phyloP scores from a whole-genome alignment of 805 yeast species.

The Myxozyma kluyveri region DNA sequence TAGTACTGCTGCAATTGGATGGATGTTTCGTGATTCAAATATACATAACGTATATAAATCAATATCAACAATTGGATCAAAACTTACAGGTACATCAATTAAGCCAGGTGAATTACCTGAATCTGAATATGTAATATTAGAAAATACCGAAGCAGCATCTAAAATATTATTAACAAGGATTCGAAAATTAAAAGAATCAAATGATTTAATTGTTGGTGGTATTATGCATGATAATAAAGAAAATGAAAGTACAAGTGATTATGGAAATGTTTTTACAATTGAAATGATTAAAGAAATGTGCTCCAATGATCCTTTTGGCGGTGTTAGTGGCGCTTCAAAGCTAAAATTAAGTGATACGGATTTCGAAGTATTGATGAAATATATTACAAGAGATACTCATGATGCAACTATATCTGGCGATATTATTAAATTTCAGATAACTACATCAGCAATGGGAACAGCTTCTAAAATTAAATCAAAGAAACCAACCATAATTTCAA shows the following conservation, averaged over 20 bases:
- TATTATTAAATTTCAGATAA: not conserved
- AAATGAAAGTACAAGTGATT: not conserved
- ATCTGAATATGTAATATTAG: constrained; percentile 14
- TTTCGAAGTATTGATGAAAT: constrained; percentile 7
- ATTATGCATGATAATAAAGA: not conserved
- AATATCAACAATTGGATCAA: not conserved
- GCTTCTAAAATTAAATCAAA: constrained; percentile 4
- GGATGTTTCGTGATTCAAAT: constrained; percentile 16
- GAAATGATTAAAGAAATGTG: constrained; percentile 12
- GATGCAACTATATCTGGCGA: constrained; percentile 2
- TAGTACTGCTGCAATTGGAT: constrained; percentile 4
- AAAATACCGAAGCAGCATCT: constrained; percentile 20
- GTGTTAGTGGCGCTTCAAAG: not conserved
- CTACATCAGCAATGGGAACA: constrained; percentile 8
- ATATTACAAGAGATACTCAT: constrained; percentile 18
- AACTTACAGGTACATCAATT: constrained; percentile 3
- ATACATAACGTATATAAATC: constrained; percentile 10
- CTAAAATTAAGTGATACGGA: constrained; percentile 17
- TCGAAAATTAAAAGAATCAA: not conserved
- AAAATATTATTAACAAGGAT: constrained; percentile 11
- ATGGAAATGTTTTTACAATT: constrained; percentile 13
- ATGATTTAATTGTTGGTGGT: too few relatives aligned
- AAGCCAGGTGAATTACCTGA: constrained; percentile 7
- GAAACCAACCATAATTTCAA: not conserved
- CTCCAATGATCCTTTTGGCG: constrained; percentile 15